phyloP scores from a whole-genome alignment of 1,284 basidiomycete species.

The Sporisorium scitamineum region DNA sequence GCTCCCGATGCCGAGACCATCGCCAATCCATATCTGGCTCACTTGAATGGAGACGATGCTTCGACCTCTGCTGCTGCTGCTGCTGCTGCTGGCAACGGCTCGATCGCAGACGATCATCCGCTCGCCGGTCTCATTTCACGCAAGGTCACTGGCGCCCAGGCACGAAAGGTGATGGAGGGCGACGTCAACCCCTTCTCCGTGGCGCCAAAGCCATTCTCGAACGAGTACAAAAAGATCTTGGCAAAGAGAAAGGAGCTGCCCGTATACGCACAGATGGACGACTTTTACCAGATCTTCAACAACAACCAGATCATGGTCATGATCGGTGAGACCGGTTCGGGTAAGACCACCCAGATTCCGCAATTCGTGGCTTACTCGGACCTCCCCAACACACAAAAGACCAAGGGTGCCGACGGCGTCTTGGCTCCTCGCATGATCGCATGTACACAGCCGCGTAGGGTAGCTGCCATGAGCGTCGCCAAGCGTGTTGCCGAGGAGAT shows the following conservation, averaged over 20 bases:
- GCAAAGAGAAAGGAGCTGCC: slow-evolving; percentile 87
- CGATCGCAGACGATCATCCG: slow-evolving; percentile 71
- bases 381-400: slow-evolving; percentile 77
- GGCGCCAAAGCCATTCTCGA: slow-evolving; percentile 76
- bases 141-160: slow-evolving; percentile 80
- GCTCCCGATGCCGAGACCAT: slow-evolving; percentile 31
- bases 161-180: slow-evolving; percentile 80
- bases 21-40: slow-evolving; percentile 64
- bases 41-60: slow-evolving; percentile 40
- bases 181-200: slow-evolving; percentile 83
- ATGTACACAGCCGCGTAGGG: slow-evolving; percentile 95
- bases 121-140: slow-evolving; percentile 83
- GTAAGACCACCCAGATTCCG: slow-evolving; percentile 99
- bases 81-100: slow-evolving; percentile 13
- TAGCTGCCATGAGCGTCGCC: slow-evolving; percentile 97
- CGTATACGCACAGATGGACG: slow-evolving; percentile 91
- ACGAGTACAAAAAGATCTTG: slow-evolving; percentile 87
- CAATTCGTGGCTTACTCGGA: slow-evolving; percentile 96
- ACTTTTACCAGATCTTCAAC: slow-evolving; percentile 88
- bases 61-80: slow-evolving; percentile 17
- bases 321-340: slow-evolving; percentile 97
- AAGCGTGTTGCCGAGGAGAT: slow-evolving; percentile 99
- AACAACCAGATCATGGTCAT: slow-evolving; percentile 91
- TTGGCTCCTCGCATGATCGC: slow-evolving; percentile 88
- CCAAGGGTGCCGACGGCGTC: slow-evolving; percentile 57